phyloP scores from a whole-genome alignment of 164 flowering plant genomes.

The Tinospora cordifolia region DNA sequence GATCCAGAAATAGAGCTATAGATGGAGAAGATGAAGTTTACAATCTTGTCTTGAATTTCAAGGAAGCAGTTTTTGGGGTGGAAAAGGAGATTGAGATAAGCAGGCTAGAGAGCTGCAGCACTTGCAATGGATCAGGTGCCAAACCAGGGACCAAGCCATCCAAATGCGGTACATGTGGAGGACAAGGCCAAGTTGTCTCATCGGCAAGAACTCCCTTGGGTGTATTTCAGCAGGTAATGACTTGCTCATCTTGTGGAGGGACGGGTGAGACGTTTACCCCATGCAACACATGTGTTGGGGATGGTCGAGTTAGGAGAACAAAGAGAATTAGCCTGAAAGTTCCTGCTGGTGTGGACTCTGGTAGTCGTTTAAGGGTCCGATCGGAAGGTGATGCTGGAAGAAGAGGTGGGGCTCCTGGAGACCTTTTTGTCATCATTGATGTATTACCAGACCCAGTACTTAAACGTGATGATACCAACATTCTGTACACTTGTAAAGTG shows the following conservation, averaged over 20 bases:
- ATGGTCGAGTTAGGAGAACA: constrained; percentile 76
- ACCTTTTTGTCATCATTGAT: constrained; percentile 70
- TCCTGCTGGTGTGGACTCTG: constrained; percentile 88
- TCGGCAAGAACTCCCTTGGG: constrained; percentile 87
- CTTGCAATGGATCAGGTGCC: constrained; percentile 88
- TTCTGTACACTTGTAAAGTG: constrained; percentile 80
- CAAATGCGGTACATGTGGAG: constrained; percentile 76
- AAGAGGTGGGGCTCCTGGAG: constrained; percentile 84
- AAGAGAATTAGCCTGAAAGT: constrained; percentile 86
- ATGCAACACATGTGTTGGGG: constrained; percentile 79
- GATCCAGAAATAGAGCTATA: constrained; percentile 52
- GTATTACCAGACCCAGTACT: constrained; percentile 75
- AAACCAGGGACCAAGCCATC: constrained; percentile 76
- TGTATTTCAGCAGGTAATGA: constrained; percentile 83
- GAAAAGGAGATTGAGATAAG: constrained; percentile 76
- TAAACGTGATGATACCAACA: constrained; percentile 85
- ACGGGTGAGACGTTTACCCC: constrained; percentile 71
- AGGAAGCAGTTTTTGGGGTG: constrained; percentile 86
- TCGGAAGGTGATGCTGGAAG: constrained; percentile 85
- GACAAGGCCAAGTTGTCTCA: constrained; percentile 84
- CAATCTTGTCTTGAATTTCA: constrained; percentile 65
- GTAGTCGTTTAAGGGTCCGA: constrained; percentile 78
- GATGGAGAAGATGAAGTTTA: constrained; percentile 83
- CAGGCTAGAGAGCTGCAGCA: constrained; percentile 73
- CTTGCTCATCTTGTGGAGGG: constrained; percentile 78